Evolutionary conservation across 2,329 filamentous ascomycete genomes (phyloP).

Genomic region (Arthroderma sp.): DNA sequence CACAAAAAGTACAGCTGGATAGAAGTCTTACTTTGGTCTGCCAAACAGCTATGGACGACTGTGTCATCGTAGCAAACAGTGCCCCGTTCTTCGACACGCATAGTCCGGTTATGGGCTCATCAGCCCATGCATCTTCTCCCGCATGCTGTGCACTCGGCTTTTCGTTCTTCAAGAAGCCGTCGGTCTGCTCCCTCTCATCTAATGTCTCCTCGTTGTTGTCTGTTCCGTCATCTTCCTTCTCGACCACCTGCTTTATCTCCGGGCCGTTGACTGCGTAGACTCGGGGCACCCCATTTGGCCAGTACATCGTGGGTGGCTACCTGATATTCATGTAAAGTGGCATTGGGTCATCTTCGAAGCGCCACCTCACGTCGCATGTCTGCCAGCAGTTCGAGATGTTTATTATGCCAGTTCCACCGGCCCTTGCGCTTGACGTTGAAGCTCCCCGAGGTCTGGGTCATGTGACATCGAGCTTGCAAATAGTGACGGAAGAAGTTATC

Average conservation of each 20-base stretch:
- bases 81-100: constrained; percentile 68
- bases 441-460: neutral
- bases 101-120: constrained; percentile 60
- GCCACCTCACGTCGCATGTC: constrained; percentile 13
- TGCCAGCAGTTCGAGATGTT: neutral
- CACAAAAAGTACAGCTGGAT: neutral
- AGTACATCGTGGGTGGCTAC: constrained; percentile 35
- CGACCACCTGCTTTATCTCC: constrained; percentile 22
- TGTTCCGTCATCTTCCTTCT: constrained; percentile 18
- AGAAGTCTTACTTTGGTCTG: constrained; percentile 62
- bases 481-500: neutral
- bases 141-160: constrained; percentile 20
- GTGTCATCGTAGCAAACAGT: constrained; percentile 76
- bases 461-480: neutral
- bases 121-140: constrained; percentile 33
- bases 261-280: constrained; percentile 39
- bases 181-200: constrained; percentile 39
- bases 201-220: constrained; percentile 27
- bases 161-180: constrained; percentile 24
- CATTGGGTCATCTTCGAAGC: constrained; percentile 29
- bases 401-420: neutral
- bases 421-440: neutral
- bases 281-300: constrained; percentile 40
- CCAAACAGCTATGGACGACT: constrained; percentile 82
- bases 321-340: constrained; percentile 16